These are phyloP conservation scores for Lanmaoa rubissima DNA, from an alignment of 768 basidiomycete species.

Conservation along the genomic window DNA sequence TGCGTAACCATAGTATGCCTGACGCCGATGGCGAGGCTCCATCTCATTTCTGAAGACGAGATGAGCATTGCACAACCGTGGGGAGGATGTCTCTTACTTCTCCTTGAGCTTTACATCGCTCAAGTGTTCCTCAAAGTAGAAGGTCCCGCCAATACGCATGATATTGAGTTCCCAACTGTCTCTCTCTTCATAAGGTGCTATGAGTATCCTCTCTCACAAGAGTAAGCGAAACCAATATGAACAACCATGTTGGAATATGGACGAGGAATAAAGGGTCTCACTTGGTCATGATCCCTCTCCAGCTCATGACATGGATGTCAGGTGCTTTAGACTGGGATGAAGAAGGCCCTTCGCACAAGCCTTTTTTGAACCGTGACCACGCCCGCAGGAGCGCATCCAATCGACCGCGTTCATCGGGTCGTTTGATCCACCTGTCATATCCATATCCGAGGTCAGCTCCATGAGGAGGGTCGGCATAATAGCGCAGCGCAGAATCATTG, in stretches of 20 bases:
- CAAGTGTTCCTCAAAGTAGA: slow-evolving; percentile 75
- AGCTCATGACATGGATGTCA: slow-evolving; percentile 60
- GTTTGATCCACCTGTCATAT: slow-evolving; percentile 70
- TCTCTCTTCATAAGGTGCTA: slow-evolving; percentile 77
- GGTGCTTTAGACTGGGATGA: slow-evolving; percentile 23
- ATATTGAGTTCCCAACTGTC: slow-evolving; percentile 83
- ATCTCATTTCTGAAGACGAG: slow-evolving; percentile 53
- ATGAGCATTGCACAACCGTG: not conserved
- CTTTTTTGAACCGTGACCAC: slow-evolving; percentile 42
- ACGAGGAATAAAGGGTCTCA: slow-evolving; percentile 34
- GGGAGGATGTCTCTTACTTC: slow-evolving; percentile 48
- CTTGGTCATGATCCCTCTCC: slow-evolving; percentile 88
- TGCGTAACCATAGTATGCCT: slow-evolving; percentile 82
- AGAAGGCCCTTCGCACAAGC: slow-evolving; percentile 33
- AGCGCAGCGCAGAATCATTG: slow-evolving; percentile 66
- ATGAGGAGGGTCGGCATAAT: slow-evolving; percentile 65
- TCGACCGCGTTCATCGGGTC: slow-evolving; percentile 63
- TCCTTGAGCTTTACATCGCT: slow-evolving; percentile 56
- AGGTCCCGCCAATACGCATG: slow-evolving; percentile 66
- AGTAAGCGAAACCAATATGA: slow-evolving; percentile 18
- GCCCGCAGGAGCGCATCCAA: slow-evolving; percentile 68
- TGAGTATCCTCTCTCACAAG: slow-evolving; percentile 65
- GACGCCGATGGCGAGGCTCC: slow-evolving; percentile 58
- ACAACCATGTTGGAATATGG: not conserved
- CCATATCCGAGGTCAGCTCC: slow-evolving; percentile 66